Evolutionary conservation across 441 rosid species (phyloP).

Genomic region (Lepidium campestre): DNA sequence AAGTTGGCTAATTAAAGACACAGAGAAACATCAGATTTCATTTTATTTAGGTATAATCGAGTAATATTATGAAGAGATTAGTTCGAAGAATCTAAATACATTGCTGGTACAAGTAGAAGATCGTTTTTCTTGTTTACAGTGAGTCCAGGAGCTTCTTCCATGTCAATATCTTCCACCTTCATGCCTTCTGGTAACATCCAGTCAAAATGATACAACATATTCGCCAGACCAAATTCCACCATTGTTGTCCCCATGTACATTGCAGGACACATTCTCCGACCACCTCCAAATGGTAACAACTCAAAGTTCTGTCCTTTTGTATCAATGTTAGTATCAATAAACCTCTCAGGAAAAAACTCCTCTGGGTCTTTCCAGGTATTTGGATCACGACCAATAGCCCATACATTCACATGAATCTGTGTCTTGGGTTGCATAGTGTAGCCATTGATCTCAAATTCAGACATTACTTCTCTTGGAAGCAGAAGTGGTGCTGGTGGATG

Average conservation of each 20-base stretch:
- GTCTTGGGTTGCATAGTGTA: conserved; percentile 34
- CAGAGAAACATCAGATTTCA: too few species aligned
- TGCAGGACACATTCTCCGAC: conserved; percentile 50
- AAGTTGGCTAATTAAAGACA: too few species aligned
- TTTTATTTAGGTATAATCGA: too few species aligned
- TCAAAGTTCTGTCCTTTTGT: conserved; percentile 53
- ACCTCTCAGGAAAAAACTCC: conserved; percentile 45
- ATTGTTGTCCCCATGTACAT: conserved; percentile 29
- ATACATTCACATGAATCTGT: conserved; percentile 35
- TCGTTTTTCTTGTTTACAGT: conserved; percentile 28
- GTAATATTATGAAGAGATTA: neutral
- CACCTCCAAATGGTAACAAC: conserved; percentile 42
- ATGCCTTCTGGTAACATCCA: conserved; percentile 40
- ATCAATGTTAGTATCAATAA: conserved; percentile 34
- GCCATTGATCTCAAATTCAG: conserved; percentile 33
- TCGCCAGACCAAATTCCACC: conserved; percentile 40
- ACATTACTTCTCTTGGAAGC: conserved; percentile 39
- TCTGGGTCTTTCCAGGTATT: conserved; percentile 43
- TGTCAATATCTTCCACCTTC: conserved; percentile 22
- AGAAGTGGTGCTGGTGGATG: conserved; percentile 49
- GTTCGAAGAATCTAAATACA: neutral
- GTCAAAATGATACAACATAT: conserved; percentile 38
- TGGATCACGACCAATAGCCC: conserved; percentile 62
- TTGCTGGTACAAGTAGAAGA: conserved; percentile 34
- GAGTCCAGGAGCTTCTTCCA: conserved; percentile 41